phyloP scores from a whole-genome alignment of 2,329 filamentous ascomycete genomes.

The Fusarium napiforme region DNA sequence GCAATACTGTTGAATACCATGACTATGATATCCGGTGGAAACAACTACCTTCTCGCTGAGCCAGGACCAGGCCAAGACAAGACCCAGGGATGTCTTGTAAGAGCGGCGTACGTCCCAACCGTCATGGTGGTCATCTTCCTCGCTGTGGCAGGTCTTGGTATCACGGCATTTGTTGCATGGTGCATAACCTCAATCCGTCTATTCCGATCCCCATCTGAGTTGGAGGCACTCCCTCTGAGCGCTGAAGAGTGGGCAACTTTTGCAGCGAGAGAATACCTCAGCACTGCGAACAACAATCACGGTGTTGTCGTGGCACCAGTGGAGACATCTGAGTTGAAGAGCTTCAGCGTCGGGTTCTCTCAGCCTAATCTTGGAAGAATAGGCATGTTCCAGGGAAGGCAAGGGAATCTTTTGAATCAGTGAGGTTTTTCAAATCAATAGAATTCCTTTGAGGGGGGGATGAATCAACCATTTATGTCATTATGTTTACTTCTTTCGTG shows the following conservation, averaged over 20 bases:
- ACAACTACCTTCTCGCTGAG: not conserved
- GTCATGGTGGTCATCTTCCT: not conserved
- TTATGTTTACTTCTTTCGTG: not conserved
- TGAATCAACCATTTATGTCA: too few species aligned
- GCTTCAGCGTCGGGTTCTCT: not conserved
- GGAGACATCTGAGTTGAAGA: not conserved
- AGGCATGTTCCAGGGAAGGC: not conserved
- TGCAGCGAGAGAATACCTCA: not conserved
- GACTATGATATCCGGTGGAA: not conserved
- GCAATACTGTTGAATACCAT: not conserved
- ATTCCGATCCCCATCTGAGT: not conserved
- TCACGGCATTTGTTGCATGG: not conserved
- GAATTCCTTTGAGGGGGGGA: not conserved
- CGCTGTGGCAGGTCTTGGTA: not conserved
- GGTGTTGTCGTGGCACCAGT: not conserved
- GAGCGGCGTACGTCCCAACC: not conserved
- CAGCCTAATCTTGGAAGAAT: not conserved
- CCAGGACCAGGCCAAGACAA: not conserved
- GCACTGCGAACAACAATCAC: not conserved
- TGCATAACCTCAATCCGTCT: not conserved
- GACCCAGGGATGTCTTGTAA: not conserved
- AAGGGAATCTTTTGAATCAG: not conserved
- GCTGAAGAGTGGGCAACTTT: not conserved
- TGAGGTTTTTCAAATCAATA: not conserved
- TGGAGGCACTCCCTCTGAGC: not conserved